Conservation (phyloP, 176 grass and related monocot species). For the Urochloa ruziziensis region DNA sequence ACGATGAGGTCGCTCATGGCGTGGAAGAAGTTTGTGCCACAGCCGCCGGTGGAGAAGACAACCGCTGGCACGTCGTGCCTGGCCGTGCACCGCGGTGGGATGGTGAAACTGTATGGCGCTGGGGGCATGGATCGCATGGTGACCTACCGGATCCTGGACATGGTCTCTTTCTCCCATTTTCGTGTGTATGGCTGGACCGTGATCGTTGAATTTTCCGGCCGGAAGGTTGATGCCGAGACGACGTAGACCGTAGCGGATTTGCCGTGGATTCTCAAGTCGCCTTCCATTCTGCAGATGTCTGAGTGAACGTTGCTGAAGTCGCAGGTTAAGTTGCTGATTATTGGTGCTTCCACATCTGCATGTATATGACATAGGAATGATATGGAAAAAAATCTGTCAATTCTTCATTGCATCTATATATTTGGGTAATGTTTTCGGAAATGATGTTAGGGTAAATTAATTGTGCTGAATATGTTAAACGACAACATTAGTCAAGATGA, state of each 20-base stretch:
- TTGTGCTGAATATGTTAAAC: neutral
- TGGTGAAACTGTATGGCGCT: neutral
- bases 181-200: constrained; percentile 52
- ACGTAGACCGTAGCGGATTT: constrained; percentile 43
- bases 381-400: neutral
- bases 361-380: neutral
- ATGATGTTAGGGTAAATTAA: neutral
- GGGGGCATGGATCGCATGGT: neutral
- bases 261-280: constrained; percentile 57
- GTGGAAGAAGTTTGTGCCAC: constrained; percentile 59
- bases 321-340: constrained; percentile 35
- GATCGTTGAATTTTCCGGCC: constrained; percentile 12
- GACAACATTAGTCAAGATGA: neutral
- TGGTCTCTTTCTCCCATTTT: constrained; percentile 38
- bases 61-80: constrained; percentile 50
- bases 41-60: constrained; percentile 61
- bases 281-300: constrained; percentile 55
- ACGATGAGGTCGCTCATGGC: constrained; percentile 62
- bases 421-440: too few relatives aligned
- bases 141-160: constrained; percentile 39
- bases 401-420: neutral
- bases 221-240: constrained; percentile 8
- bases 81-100: constrained; percentile 31
- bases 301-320: constrained; percentile 37
- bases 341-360: neutral